phyloP scores from a whole-genome alignment of 2,329 filamentous ascomycete species.

The Elsinoe arachidis region DNA sequence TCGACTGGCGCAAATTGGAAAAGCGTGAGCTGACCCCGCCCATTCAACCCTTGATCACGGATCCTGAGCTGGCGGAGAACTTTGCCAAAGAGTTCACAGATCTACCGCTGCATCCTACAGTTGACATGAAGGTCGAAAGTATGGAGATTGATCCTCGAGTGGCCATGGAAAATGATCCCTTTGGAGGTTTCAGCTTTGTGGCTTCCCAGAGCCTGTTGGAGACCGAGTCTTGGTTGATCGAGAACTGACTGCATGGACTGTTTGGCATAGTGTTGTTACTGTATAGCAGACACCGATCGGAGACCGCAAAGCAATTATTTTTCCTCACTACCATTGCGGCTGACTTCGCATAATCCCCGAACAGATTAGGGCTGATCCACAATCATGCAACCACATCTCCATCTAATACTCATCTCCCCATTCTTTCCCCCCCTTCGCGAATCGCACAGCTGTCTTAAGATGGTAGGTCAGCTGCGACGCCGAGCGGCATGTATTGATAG shows the following conservation, averaged over 20 bases:
- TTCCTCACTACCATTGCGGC: not conserved
- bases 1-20: conserved; percentile 85
- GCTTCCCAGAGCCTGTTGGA: conserved; percentile 44
- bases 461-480: no score
- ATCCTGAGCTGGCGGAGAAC: conserved; percentile 93
- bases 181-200: conserved; percentile 47
- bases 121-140: conserved; percentile 24
- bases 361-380: not conserved
- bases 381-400: not conserved
- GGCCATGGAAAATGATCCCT: conserved; percentile 35
- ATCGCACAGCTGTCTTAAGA: no score
- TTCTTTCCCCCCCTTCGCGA: no score
- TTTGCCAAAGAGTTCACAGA: conserved; percentile 90
- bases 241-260: conserved; percentile 21
- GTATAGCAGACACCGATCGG: not conserved
- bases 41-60: conserved; percentile 87
- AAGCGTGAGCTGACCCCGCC: conserved; percentile 76
- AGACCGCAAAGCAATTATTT: not conserved
- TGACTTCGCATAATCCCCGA: not conserved
- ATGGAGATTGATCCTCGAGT: conserved; percentile 17
- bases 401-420: no score
- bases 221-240: conserved; percentile 28
- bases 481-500: no score
- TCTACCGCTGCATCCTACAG: conserved; percentile 66
- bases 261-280: not conserved